Evolutionary conservation across 2,329 filamentous ascomycete genomes (phyloP), one percentile per base, ranked within the genome.

Genomic region (Verticillium isaacii): DNA sequence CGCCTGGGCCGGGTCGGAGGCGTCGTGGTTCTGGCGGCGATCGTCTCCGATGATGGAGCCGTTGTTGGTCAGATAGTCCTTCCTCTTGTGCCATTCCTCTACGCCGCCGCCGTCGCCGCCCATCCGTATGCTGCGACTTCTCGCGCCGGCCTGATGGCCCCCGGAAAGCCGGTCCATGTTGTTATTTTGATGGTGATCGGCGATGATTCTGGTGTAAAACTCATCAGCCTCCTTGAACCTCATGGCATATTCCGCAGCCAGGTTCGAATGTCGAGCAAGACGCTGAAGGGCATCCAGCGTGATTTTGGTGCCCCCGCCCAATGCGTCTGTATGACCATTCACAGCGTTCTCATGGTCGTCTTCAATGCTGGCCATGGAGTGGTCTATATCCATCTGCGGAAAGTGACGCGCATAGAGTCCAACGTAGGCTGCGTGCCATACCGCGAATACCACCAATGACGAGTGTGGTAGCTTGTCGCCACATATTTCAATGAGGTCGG

Each of bases 341-440:
- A 70, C 73, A 9, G 73, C 66, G 32, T 75, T 72, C 4, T 59
- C 56, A 8, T 66, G 67, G 3, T 64, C 60, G 50, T 73, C 77
- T 23, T 79, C 75, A 2, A 75, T 65, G 54, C 67, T 68, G 6
- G 77, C 70, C 75, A 90, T 82, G 68, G 84, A 82, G 3, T 77
- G 74, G 12, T 82, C 75, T 1, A 77, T 78, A 66, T 92, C 89
- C 86, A 92, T 90, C 62, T 84, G 82, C 0, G 87, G 86, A 61
- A 91, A 92, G 68, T 87, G 84, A 55, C 81, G 78, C 12, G 85
- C 85, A 70, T 91, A 92, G 2, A 90, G 79, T 37, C 86, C 86
- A 17, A 85, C 80, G 67, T 90, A 89, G 0, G 85, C 83, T 1
- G 88, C 87, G 12, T 83, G 85, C 79, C 88, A 92, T 45, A 89